Conservation (phyloP, 805 yeast genomes). For the Wickerhamiella kazuoi region DNA sequence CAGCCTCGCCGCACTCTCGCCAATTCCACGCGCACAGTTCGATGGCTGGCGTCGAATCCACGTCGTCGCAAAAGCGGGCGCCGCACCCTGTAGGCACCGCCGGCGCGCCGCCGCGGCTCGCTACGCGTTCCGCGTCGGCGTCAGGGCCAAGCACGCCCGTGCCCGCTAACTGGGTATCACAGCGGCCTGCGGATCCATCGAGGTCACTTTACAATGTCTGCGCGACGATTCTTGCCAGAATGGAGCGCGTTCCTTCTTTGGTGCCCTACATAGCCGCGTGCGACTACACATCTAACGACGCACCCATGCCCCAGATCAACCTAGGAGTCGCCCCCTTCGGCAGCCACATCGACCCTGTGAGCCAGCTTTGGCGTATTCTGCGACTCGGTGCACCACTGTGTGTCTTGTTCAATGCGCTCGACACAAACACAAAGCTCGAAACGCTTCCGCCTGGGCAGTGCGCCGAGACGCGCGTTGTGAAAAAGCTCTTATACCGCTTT, state of each 20-base stretch:
- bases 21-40: too few species aligned
- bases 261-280: slow-evolving; percentile 41
- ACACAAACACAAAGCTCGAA: slow-evolving; percentile 29
- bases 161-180: slow-evolving; percentile 12
- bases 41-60: too few species aligned
- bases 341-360: slow-evolving; percentile 71
- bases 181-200: slow-evolving; percentile 23
- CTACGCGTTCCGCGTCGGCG: slow-evolving; percentile 1
- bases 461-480: slow-evolving; percentile 70
- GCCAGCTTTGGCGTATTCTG: slow-evolving; percentile 72
- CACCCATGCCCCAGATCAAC: slow-evolving; percentile 22
- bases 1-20: too few species aligned
- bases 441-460: slow-evolving; percentile 49
- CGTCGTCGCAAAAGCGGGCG: background rate
- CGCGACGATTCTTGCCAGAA: slow-evolving; percentile 33
- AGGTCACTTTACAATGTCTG: slow-evolving; percentile 62
- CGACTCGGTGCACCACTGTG: slow-evolving; percentile 90
- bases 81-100: slow-evolving; percentile 6
- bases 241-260: slow-evolving; percentile 48
- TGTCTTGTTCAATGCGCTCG: slow-evolving; percentile 56
- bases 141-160: slow-evolving; percentile 10
- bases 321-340: slow-evolving; percentile 42
- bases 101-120: slow-evolving; percentile 7
- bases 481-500: slow-evolving; percentile 78
- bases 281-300: slow-evolving; percentile 23